phyloP scores from a whole-genome alignment of 2,329 filamentous ascomycete species.

The Neonectria coccinea region DNA sequence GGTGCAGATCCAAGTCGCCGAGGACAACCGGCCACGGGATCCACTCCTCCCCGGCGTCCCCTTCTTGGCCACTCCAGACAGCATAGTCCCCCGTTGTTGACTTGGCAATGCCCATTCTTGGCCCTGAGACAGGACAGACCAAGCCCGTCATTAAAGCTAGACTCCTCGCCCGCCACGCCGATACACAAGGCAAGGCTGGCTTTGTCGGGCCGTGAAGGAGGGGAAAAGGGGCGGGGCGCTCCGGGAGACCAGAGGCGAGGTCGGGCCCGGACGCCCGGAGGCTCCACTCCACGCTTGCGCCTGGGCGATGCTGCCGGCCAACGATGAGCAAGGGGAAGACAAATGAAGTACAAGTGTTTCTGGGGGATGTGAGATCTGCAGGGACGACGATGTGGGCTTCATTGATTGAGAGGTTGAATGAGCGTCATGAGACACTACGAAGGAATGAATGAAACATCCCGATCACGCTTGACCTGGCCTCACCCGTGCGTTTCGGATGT shows the following conservation, averaged over 20 bases:
- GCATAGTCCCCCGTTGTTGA: constrained; percentile 8
- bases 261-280: background rate
- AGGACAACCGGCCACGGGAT: background rate
- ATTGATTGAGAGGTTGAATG: background rate
- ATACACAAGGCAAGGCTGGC: background rate
- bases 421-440: constrained; percentile 2
- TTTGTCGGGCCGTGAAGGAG: background rate
- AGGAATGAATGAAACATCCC: constrained; percentile 12
- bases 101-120: constrained; percentile 24
- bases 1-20: constrained; percentile 8
- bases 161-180: background rate
- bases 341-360: background rate
- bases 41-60: background rate
- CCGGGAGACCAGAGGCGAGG: background rate
- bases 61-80: background rate
- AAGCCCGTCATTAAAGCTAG: background rate
- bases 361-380: background rate
- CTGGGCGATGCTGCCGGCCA: background rate
- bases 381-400: background rate
- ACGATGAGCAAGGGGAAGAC: background rate
- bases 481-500: background rate
- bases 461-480: background rate
- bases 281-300: background rate
- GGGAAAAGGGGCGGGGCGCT: background rate
- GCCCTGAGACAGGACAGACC: constrained; percentile 8